A percentile compares a stretch with the other conserved stretches of the same genome.
These are phyloP conservation scores for Epichloe typhina DNA, from an alignment of 2,329 filamentous ascomycete species.

Conservation along the genomic window DNA sequence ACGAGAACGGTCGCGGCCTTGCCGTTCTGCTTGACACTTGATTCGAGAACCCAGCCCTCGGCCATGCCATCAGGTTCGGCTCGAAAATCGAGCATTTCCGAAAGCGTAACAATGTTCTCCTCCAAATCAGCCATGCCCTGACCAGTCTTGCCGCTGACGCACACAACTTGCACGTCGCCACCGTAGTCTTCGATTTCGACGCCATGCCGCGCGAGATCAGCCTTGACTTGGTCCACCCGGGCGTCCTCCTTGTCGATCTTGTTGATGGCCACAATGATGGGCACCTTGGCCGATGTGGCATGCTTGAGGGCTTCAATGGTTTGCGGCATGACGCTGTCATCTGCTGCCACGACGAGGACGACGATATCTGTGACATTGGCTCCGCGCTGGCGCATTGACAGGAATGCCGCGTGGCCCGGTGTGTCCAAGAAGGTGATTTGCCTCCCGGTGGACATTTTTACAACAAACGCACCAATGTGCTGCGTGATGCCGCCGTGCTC, in stretches of 20 bases:
- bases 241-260: conserved; percentile 87
- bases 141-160: conserved; percentile 87
- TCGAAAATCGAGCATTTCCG: conserved; percentile 82
- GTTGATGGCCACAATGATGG: conserved; percentile 95
- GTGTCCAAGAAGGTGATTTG: conserved; percentile 95
- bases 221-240: conserved; percentile 71
- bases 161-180: conserved; percentile 84
- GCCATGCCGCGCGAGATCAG: conserved; percentile 69
- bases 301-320: conserved; percentile 95
- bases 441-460: conserved; percentile 73
- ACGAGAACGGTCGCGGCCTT: conserved; percentile 82
- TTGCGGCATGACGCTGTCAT: conserved; percentile 95
- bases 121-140: conserved; percentile 84
- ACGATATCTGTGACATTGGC: conserved; percentile 96
- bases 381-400: conserved; percentile 90
- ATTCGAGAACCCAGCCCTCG: conserved; percentile 91
- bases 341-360: conserved; percentile 85
- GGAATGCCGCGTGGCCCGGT: conserved; percentile 87
- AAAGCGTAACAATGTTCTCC: conserved; percentile 74
- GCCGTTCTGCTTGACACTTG: conserved; percentile 71
- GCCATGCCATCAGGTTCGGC: conserved; percentile 64
- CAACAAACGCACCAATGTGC: conserved; percentile 95
- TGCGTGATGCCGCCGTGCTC: conserved; percentile 97
- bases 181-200: conserved; percentile 92
- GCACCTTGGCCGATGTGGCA: conserved; percentile 72